phyloP scores from a whole-genome alignment of 2,329 filamentous ascomycete species.

The Epichloe coenophiala region DNA sequence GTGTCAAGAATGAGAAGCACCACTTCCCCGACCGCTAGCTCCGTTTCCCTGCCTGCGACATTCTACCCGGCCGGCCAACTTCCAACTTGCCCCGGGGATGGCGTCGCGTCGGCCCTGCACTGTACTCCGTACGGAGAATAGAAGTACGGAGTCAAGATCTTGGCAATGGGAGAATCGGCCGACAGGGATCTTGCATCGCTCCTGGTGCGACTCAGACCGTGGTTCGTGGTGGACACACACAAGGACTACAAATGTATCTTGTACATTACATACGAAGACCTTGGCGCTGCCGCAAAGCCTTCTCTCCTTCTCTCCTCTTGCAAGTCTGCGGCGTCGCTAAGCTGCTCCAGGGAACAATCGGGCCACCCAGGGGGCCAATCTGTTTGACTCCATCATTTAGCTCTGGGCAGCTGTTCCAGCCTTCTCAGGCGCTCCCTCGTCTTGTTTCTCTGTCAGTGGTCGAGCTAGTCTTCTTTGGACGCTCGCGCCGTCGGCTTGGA shows the following conservation, averaged over 20 bases:
- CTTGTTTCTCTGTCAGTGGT: neutral
- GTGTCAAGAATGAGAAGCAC: neutral
- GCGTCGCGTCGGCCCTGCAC: neutral
- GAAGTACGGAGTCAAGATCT: neutral
- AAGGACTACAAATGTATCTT: neutral
- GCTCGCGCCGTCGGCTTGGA: neutral
- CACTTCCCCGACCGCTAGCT: too few species aligned
- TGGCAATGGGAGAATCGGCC: neutral
- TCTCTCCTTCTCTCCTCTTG: neutral
- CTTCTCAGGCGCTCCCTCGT: neutral
- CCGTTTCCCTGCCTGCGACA: neutral
- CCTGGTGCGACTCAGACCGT: neutral
- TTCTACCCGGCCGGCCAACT: neutral
- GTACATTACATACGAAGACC: neutral
- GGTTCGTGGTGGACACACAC: neutral
- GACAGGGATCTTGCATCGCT: neutral
- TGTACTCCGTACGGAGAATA: neutral
- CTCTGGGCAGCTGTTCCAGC: neutral
- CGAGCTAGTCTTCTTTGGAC: neutral
- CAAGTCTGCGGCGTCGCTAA: neutral
- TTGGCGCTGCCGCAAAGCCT: neutral
- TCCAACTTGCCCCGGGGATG: too few species aligned
- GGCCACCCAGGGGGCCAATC: neutral
- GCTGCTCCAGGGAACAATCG: neutral
- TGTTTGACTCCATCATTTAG: constrained; percentile 2